These are phyloP conservation scores for Puccinia polysora DNA, from an alignment of 1,284 basidiomycete species.

Conservation along the genomic window DNA sequence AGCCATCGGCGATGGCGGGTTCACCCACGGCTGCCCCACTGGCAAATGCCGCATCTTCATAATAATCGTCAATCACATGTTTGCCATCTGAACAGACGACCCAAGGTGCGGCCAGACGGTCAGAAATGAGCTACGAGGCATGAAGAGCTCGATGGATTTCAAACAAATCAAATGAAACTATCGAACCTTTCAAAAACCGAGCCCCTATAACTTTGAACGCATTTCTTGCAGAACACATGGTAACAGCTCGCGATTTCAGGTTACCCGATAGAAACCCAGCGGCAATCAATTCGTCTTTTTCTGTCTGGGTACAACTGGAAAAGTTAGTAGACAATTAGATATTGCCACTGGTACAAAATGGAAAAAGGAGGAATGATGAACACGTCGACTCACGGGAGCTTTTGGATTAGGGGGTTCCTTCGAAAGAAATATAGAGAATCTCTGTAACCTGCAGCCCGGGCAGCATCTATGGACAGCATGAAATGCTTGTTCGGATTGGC, in stretches of 20 bases:
- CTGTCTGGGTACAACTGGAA: conserved; percentile 55
- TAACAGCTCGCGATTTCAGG: conserved; percentile 83
- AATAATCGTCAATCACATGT: conserved; percentile 92
- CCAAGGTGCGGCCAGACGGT: not conserved
- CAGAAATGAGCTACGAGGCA: too few species aligned
- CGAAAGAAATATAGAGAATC: conserved; percentile 97
- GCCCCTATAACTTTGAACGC: conserved; percentile 92
- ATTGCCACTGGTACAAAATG: conserved; percentile 6
- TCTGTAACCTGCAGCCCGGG: conserved; percentile 86
- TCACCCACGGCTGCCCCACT: conserved; percentile 69
- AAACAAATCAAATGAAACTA: conserved; percentile 12
- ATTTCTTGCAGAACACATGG: conserved; percentile 83
- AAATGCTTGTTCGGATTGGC: conserved; percentile 74
- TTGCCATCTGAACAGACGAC: conserved; percentile 64
- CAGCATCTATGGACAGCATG: conserved; percentile 95
- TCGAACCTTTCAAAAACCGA: conserved; percentile 73
- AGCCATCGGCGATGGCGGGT: conserved; percentile 56
- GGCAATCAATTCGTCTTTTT: conserved; percentile 86
- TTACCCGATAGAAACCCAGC: conserved; percentile 80
- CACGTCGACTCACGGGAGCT: conserved; percentile 60
- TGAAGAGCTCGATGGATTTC: not conserved
- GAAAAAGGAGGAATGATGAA: not conserved
- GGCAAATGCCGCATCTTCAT: conserved; percentile 71
- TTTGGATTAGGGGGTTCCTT: conserved; percentile 79
- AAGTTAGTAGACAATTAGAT: conserved; percentile 13